phyloP scores from a whole-genome alignment of 2,329 filamentous ascomycete species.

The Ophiostoma triangulosporum region DNA sequence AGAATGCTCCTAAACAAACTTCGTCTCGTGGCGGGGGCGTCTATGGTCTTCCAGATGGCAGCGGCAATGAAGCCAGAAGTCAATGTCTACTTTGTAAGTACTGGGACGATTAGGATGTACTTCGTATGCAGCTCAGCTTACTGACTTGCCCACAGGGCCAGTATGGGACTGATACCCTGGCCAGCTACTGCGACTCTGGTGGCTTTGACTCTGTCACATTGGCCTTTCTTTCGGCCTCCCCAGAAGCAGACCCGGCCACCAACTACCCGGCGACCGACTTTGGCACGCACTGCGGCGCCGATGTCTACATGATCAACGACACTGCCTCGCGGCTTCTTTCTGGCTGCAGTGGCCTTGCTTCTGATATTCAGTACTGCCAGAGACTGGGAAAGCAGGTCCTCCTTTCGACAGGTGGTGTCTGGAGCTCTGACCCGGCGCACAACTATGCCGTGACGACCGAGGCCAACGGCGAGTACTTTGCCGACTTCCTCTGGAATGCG shows the following conservation, averaged over 20 bases:
- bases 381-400: constrained; percentile 1
- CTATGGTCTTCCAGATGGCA: not conserved
- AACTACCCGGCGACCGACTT: constrained; percentile 4
- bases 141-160: not conserved
- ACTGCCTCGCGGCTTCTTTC: constrained; percentile 1
- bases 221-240: constrained; percentile 2
- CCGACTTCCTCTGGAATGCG: constrained; percentile 3
- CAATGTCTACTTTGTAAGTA: constrained; percentile 5
- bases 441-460: constrained; percentile 4
- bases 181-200: constrained; percentile 3
- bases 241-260: constrained; percentile 3
- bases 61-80: not conserved
- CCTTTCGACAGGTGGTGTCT: constrained; percentile 1
- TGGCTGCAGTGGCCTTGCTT: not conserved
- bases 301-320: not conserved
- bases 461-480: constrained; percentile 6
- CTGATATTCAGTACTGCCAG: constrained; percentile 6
- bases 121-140: not conserved
- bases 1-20: not conserved
- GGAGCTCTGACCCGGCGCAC: not conserved
- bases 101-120: not conserved
- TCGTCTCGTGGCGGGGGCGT: not conserved
- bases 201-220: constrained; percentile 6
- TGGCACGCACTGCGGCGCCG: constrained; percentile 1
- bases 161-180: not conserved